phyloP scores from a whole-genome alignment of 495 filamentous ascomycete genomes.

The Talaromyces adpressus region DNA sequence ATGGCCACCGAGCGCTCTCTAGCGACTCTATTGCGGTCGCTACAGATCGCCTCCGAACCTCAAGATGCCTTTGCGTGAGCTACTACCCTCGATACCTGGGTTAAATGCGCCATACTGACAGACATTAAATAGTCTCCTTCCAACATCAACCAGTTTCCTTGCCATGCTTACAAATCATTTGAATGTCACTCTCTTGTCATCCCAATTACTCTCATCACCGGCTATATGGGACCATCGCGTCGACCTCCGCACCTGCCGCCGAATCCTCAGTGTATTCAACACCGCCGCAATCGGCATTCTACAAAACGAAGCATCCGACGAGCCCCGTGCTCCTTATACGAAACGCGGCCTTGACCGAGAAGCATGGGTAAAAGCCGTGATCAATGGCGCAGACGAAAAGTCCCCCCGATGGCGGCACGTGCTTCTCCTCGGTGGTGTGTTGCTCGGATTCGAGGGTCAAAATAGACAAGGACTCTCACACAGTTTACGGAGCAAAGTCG shows the following conservation, averaged over 20 bases:
- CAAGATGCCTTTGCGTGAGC: conserved; percentile 52
- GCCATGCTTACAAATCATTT: conserved; percentile 81
- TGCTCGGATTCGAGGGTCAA: conserved; percentile 73
- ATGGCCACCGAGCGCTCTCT: conserved; percentile 47
- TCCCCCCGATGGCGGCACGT: conserved; percentile 86
- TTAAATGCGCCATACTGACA: background rate
- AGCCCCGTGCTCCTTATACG: conserved; percentile 27
- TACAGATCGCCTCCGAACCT: conserved; percentile 39
- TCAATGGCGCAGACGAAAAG: conserved; percentile 75
- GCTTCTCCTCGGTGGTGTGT: conserved; percentile 68
- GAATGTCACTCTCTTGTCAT: conserved; percentile 82
- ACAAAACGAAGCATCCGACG: conserved; percentile 43
- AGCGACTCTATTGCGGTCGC: conserved; percentile 43
- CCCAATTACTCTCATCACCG: conserved; percentile 79
- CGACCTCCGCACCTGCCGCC: conserved; percentile 63
- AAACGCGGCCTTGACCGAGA: conserved; percentile 50
- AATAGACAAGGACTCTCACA: conserved; percentile 55
- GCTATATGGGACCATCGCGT: conserved; percentile 77
- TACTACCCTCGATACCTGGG: background rate
- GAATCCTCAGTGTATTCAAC: conserved; percentile 82
- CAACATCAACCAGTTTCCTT: conserved; percentile 73
- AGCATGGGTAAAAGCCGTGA: conserved; percentile 77
- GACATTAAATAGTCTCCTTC: conserved; percentile 54
- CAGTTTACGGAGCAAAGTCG: conserved; percentile 61
- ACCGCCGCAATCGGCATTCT: conserved; percentile 65